Evolutionary conservation across 768 basidiomycete genomes (phyloP).

Genomic region (Phaffia tasmanica): DNA sequence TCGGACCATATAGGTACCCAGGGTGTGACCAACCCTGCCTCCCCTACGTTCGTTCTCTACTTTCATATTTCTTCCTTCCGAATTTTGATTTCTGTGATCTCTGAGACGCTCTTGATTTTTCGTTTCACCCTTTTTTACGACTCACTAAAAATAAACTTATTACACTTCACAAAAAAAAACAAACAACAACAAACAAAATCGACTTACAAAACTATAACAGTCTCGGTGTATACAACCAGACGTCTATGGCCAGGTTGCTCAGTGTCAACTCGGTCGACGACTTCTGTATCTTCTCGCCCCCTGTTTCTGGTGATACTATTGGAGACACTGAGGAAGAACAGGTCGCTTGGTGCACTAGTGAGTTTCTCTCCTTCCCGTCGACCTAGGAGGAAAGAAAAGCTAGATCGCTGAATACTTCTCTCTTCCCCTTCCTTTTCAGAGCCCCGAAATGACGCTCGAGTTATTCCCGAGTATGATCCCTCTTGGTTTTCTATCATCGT

Average conservation of each 20-base stretch:
- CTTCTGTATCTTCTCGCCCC: conserved; percentile 27
- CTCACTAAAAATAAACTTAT: no score
- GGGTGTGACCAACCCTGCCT: conserved; percentile 14
- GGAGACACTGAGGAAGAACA: conserved; percentile 48
- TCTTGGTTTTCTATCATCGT: conserved; percentile 25
- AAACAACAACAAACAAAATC: no score
- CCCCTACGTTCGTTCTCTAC: not conserved
- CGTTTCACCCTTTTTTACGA: no score
- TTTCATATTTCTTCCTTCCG: not conserved
- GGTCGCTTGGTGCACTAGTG: conserved; percentile 26
- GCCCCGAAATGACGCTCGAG: conserved; percentile 41
- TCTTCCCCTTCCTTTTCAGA: conserved; percentile 32
- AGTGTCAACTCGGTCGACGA: conserved; percentile 26
- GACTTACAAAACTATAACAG: not conserved
- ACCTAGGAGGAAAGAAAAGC: not conserved
- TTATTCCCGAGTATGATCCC: conserved; percentile 43
- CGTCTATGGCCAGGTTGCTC: conserved; percentile 14
- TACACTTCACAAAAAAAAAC: no score
- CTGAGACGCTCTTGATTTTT: no score
- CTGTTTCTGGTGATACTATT: conserved; percentile 46
- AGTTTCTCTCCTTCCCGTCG: conserved; percentile 2
- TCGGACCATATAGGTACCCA: not conserved
- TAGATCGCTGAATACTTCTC: not conserved
- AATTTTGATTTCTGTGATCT: not conserved
- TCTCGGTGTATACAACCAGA: conserved; percentile 24